Percentiles rank a stretch among this genome's conserved stretches.
phyloP scores from a whole-genome alignment of 495 filamentous ascomycete species.

The Penicillium angulare region DNA sequence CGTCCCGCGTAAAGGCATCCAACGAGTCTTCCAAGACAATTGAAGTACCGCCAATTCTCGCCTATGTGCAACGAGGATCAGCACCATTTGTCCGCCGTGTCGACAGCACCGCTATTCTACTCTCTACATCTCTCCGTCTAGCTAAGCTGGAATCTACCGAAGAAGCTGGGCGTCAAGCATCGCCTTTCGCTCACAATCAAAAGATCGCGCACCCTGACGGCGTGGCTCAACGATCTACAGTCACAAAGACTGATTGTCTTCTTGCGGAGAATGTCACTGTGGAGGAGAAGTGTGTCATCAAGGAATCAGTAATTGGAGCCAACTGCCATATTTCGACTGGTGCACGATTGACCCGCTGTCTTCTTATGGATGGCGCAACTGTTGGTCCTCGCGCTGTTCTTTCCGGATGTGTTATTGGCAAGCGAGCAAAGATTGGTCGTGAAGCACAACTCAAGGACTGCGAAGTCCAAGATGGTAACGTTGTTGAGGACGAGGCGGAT shows the following conservation, averaged over 20 bases:
- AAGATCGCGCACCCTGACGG: constrained; percentile 80
- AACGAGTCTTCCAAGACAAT: constrained; percentile 12
- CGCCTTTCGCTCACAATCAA: constrained; percentile 67
- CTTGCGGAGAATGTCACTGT: constrained; percentile 84
- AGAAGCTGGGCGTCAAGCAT: constrained; percentile 57
- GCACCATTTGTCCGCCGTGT: constrained; percentile 75
- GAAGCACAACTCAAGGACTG: constrained; percentile 77
- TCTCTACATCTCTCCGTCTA: constrained; percentile 78
- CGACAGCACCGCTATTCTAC: constrained; percentile 78
- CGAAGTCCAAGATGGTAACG: constrained; percentile 81
- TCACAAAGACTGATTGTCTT: constrained; percentile 73
- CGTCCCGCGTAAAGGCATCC: constrained; percentile 41
- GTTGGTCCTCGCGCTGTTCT: constrained; percentile 75
- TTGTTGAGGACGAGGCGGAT: constrained; percentile 79
- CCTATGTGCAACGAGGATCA: constrained; percentile 64
- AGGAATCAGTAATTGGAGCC: constrained; percentile 81
- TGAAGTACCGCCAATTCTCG: constrained; percentile 65
- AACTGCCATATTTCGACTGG: constrained; percentile 80
- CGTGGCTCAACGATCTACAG: constrained; percentile 70
- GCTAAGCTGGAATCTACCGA: constrained; percentile 73
- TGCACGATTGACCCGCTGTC: constrained; percentile 74
- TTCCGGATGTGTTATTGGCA: constrained; percentile 79
- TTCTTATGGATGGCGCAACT: constrained; percentile 87
- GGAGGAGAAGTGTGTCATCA: constrained; percentile 78
- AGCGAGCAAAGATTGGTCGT: constrained; percentile 70